Evolutionary conservation across 2,329 filamentous ascomycete genomes (phyloP).

Genomic region (Clonostachys rosea): DNA sequence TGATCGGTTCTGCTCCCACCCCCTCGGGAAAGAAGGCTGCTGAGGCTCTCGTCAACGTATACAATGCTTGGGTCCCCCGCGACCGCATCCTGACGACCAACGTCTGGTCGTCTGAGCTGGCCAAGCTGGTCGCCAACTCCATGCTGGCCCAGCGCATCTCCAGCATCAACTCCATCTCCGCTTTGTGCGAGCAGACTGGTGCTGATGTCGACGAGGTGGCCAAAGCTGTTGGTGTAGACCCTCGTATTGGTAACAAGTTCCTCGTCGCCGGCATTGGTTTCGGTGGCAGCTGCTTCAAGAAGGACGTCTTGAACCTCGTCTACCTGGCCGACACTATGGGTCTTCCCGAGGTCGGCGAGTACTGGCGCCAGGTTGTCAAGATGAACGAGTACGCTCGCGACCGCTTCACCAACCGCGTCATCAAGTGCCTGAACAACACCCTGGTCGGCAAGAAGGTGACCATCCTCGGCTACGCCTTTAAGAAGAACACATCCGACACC

Average conservation of each 20-base stretch:
- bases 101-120: conserved; percentile 72
- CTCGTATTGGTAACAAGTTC: conserved; percentile 68
- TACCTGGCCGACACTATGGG: conserved; percentile 70
- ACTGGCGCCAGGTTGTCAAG: conserved; percentile 69
- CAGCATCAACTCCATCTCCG: conserved; percentile 78
- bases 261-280: conserved; percentile 74
- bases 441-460: conserved; percentile 67
- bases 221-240: conserved; percentile 62
- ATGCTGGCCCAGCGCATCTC: conserved; percentile 78
- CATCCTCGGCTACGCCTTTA: conserved; percentile 73
- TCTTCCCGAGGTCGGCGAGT: conserved; percentile 66
- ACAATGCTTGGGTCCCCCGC: conserved; percentile 65
- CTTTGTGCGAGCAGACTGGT: conserved; percentile 71
- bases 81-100: conserved; percentile 68
- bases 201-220: conserved; percentile 73
- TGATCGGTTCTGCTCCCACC: conserved; percentile 67
- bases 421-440: conserved; percentile 64
- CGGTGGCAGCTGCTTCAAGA: conserved; percentile 77
- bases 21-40: conserved; percentile 57
- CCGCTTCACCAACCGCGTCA: conserved; percentile 62
- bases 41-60: conserved; percentile 58
- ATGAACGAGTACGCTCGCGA: conserved; percentile 75
- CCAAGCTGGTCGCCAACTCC: conserved; percentile 76
- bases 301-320: conserved; percentile 70
- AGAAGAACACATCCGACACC: conserved; percentile 74